Evolutionary conservation across 495 filamentous ascomycete genomes (phyloP), one percentile per base, ranked within the genome.

Genomic region (Aspergillus biplanus): DNA sequence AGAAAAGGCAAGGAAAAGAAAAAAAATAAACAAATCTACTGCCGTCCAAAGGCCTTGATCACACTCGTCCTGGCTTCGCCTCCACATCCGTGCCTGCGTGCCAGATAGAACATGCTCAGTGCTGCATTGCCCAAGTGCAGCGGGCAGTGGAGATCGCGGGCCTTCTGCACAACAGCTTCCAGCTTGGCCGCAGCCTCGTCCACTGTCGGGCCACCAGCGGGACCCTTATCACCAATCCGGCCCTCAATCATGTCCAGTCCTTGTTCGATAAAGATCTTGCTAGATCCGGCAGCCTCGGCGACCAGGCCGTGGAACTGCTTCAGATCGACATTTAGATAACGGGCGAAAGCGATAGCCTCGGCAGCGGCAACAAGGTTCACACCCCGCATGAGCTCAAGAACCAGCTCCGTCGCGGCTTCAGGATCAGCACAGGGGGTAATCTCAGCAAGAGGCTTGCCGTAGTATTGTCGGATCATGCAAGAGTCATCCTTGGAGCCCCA

Each of bases 401-500:
- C 87, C 8, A 90, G 76, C 31, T 79, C 77, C 3, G 85, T 69
- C 34, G 72, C 70, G 4, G 70, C 61, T 21, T 62, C 55, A n/a
- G 69, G 59, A 27, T 78, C 73, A 33, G 70, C 63, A 4, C 65
- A 68, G 9, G 59, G 65, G 27, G 70, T 56, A 8, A 73, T 79
- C 65, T 62, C 79, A 37, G 39, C 72, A 63, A 77, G 81, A n/a
- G 69, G 78, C 57, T 73, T 71, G 55, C 76, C 46, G 32, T 71
- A 73, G 63, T 82, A 93, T 64, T 92, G 74, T 63, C 87, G 80
- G 35, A 90, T 81, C 59, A 92, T 80, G n/a, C 83, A 82, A 42
- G 89, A 86, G 66, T 93, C 90, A 65, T 93, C 90, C 52, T 89
- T 82, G 4, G 81, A 69, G 0, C 85, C 87, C 67, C 82, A 90